Evolutionary conservation across 345 rosid species (phyloP).

Genomic region (Populus nigra): DNA sequence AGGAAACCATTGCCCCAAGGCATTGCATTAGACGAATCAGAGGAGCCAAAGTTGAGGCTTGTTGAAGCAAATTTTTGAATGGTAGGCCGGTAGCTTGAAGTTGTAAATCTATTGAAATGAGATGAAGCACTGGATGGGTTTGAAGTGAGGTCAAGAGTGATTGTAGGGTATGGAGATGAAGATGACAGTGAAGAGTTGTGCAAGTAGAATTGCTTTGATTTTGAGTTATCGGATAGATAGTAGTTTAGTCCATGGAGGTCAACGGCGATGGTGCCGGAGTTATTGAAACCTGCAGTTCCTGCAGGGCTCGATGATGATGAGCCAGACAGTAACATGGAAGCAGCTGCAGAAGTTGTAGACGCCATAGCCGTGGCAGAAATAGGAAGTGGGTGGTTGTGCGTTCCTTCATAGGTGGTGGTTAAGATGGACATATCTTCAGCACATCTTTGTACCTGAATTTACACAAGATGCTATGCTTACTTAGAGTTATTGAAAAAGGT

Average conservation of each 20-base stretch:
- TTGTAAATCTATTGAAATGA: slow-evolving; percentile 36
- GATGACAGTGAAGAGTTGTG: slow-evolving; percentile 51
- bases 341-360: slow-evolving; percentile 90
- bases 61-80: slow-evolving; percentile 35
- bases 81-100: slow-evolving; percentile 19
- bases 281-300: no score
- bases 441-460: slow-evolving; percentile 79
- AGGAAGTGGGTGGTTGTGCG: slow-evolving; percentile 89
- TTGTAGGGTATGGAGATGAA: slow-evolving; percentile 55
- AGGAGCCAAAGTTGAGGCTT: slow-evolving; percentile 56
- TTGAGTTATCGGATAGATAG: slow-evolving; percentile 44
- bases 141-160: slow-evolving; percentile 84
- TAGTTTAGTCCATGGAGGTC: slow-evolving; percentile 51
- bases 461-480: neutral
- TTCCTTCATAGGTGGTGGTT: slow-evolving; percentile 90
- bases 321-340: slow-evolving; percentile 73
- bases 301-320: slow-evolving; percentile 29
- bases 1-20: slow-evolving; percentile 39
- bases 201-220: slow-evolving; percentile 41
- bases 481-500: neutral
- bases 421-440: slow-evolving; percentile 79
- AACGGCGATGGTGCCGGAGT: slow-evolving; percentile 18
- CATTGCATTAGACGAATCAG: slow-evolving; percentile 35
- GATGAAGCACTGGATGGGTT: slow-evolving; percentile 33
- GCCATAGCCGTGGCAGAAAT: slow-evolving; percentile 94